A percentile compares a stretch with the other conserved stretches of the same genome.
These are phyloP conservation scores for Blastobotrys persicus DNA, from an alignment of 1,139 yeast genomes.

Conservation along the genomic window DNA sequence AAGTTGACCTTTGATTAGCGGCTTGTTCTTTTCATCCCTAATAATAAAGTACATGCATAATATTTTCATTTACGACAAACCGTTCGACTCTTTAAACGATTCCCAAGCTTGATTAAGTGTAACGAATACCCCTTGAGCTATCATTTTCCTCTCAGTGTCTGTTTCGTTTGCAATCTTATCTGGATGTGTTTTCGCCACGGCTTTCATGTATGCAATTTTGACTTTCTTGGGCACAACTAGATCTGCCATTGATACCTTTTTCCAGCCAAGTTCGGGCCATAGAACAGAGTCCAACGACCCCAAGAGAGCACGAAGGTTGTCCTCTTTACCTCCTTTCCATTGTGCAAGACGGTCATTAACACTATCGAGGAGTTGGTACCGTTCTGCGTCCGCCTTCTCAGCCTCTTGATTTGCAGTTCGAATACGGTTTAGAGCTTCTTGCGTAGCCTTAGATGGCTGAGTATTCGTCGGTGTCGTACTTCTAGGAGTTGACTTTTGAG, in stretches of 20 bases:
- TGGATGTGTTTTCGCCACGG: conserved; percentile 90
- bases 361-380: conserved; percentile 56
- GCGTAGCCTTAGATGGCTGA: conserved; percentile 36
- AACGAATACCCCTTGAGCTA: conserved; percentile 85
- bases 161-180: conserved; percentile 67
- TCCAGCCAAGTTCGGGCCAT: conserved; percentile 63
- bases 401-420: conserved; percentile 49
- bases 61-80: conserved; percentile 34
- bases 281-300: conserved; percentile 63
- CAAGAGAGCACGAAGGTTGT: conserved; percentile 71
- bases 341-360: conserved; percentile 52
- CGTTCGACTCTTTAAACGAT: conserved; percentile 60
- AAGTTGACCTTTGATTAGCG: neutral
- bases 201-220: conserved; percentile 84
- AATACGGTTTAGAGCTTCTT: conserved; percentile 48
- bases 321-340: conserved; percentile 78
- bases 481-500: conserved; percentile 27
- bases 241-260: conserved; percentile 64
- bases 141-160: conserved; percentile 68
- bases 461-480: conserved; percentile 23
- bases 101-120: conserved; percentile 91
- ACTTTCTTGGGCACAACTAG: conserved; percentile 89
- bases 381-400: conserved; percentile 54
- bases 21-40: neutral
- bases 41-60: neutral